These are phyloP conservation scores for Euphorbia celastroides DNA, from an alignment of 441 rosid species.

Conservation along the genomic window DNA sequence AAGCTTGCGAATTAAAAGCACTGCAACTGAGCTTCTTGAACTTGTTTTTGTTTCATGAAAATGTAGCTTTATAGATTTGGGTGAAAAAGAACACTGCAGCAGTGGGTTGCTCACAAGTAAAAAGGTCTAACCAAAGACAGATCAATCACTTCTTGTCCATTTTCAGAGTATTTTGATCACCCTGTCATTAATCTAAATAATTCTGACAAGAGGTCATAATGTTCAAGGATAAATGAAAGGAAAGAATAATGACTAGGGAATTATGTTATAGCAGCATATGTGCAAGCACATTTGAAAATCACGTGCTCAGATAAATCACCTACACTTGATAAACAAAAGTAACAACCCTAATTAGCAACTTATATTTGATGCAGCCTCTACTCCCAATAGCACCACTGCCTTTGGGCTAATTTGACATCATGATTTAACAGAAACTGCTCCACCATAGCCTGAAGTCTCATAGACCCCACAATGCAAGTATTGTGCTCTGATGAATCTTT, in stretches of 20 bases:
- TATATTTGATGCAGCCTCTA: not conserved
- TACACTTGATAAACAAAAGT: not conserved
- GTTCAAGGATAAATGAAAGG: not conserved
- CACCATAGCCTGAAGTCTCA: not conserved
- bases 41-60: not conserved
- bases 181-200: not conserved
- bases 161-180: not conserved
- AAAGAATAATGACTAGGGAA: not conserved
- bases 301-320: not conserved
- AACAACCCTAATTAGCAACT: not conserved
- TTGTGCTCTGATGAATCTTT: not conserved
- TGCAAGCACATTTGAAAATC: not conserved
- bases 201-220: not conserved
- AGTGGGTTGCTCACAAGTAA: not conserved
- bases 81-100: not conserved
- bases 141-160: not conserved
- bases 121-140: not conserved
- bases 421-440: not conserved
- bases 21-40: not conserved
- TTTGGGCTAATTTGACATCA: not conserved
- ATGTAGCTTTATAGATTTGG: not conserved
- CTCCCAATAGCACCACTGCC: not conserved
- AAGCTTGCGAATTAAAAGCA: not conserved
- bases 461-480: not conserved
- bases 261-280: not conserved